Percentiles rank a stretch among this genome's conserved stretches.
Conservation (phyloP, 1,284 basidiomycete species). For the Trichosporon sp. region DNA sequence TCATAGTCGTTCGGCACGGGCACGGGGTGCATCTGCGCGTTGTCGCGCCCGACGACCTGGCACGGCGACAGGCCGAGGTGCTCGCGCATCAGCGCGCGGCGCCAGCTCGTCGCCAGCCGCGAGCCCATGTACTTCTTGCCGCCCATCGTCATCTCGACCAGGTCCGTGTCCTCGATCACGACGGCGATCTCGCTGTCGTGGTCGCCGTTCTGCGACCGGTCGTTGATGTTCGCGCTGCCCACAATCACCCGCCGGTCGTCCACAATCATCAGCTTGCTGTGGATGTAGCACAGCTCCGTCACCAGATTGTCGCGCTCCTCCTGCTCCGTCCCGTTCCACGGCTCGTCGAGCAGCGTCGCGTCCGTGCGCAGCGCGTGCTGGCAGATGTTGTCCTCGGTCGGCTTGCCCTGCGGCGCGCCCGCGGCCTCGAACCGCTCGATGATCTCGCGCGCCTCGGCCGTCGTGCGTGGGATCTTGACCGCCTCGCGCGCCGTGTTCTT, state of each 20-base stretch:
- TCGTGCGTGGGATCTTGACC: slow-evolving; percentile 57
- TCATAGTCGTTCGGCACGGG: slow-evolving; percentile 67
- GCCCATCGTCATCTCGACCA: slow-evolving; percentile 72
- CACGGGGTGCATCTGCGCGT: slow-evolving; percentile 60
- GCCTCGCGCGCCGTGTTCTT: slow-evolving; percentile 43
- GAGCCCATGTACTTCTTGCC: slow-evolving; percentile 56
- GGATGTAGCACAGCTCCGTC: slow-evolving; percentile 58
- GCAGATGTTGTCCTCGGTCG: slow-evolving; percentile 10
- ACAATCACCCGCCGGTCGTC: slow-evolving; percentile 78
- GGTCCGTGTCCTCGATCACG: slow-evolving; percentile 76
- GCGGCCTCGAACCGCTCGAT: slow-evolving; percentile 65
- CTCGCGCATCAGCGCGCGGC: slow-evolving; percentile 54
- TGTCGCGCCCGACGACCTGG: slow-evolving; percentile 12
- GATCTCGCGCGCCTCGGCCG: slow-evolving; percentile 57
- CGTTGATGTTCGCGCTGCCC: slow-evolving; percentile 62
- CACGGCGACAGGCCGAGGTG: slow-evolving; percentile 71
- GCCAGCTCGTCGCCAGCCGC: slow-evolving; percentile 40
- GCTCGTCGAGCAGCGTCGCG: slow-evolving; percentile 62
- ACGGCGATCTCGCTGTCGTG: slow-evolving; percentile 90
- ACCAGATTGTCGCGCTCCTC: slow-evolving; percentile 77
- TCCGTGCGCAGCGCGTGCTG: slow-evolving; percentile 69
- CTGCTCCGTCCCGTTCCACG: slow-evolving; percentile 73
- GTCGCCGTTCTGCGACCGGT: slow-evolving; percentile 60
- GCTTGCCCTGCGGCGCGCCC: slow-evolving; percentile 47
- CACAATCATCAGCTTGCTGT: slow-evolving; percentile 73